Base-by-base conservation (phyloP, 257 asterid genomes). In the Scutellaria minor region DNA sequence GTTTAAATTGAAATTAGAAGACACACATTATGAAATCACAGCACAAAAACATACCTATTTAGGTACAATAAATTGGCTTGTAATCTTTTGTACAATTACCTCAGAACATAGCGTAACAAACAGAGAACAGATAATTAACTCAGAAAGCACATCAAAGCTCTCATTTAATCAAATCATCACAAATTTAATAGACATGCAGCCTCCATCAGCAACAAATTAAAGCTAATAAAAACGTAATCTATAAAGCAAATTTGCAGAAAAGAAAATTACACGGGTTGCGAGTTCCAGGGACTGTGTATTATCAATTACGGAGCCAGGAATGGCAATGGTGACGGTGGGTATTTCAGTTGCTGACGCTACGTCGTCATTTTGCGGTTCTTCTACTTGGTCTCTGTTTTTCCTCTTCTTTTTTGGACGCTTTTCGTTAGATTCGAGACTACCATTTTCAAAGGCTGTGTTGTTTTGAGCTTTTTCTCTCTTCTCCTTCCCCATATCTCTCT, bases 281-380 rank as follows among this genome's bases (percentile, higher is more conserved):
- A 93, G 94, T 72, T 93, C 98, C 54, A 81, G 82, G 20, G 98
- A 89, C 80, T 93, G 96, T 52, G 93, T 83, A 37, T 93, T 93
- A 68, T 89, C 82, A 56, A 93, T 85, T 45, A 91, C 91, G 73
- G 98, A 93, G 1, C 97, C 96, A 57, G 98, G 87, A 64, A 93
- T 64, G 44, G 95, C 96, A 72, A 93, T 63, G 75, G 91, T 86
- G 68, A 89, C 81, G 0, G 97, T 89, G 56, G 96, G 85, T 18
- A n/a, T 22, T 50, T 78, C 88, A 37, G 79, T 54, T 58, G 77
- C 42, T 45, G 55, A 31, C 8, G 78, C 48, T 18, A 54, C 80
- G 70, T 13, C 61, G 64, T 61, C 83, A 69, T 57, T 82, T 55
- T 42, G 54, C 67, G 40, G 77, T 27, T 53, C 70, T 14, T 75